Conservation (phyloP, 2,329 filamentous ascomycete genomes). For the Simplicillium aogashimaense region DNA sequence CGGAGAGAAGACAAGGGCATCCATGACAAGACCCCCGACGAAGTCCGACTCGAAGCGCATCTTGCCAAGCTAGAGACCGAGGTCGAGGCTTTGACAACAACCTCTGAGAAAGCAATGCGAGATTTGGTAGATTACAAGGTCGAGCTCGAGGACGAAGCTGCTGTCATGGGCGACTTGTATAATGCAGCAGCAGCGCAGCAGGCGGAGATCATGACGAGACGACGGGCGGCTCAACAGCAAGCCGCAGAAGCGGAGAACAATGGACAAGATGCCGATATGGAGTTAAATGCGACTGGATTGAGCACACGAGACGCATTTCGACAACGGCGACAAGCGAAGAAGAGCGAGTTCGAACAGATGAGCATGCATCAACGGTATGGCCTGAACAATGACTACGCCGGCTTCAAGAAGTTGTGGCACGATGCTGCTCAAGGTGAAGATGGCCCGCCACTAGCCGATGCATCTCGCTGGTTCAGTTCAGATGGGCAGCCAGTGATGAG, state of each 20-base stretch:
- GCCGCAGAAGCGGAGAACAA: slow-evolving; percentile 14
- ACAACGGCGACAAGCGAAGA: slow-evolving; percentile 24
- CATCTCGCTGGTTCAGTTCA: slow-evolving; percentile 42
- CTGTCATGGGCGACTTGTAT: slow-evolving; percentile 25
- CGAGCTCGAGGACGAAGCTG: slow-evolving; percentile 38
- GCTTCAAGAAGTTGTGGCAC: slow-evolving; percentile 50
- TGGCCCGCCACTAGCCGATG: slow-evolving; percentile 40
- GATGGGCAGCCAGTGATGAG: slow-evolving; percentile 31
- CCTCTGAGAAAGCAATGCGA: slow-evolving; percentile 36
- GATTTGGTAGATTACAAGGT: slow-evolving; percentile 37
- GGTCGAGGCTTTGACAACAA: slow-evolving; percentile 30
- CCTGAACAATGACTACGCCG: slow-evolving; percentile 46
- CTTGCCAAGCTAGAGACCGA: slow-evolving; percentile 25
- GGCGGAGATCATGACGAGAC: slow-evolving; percentile 6
- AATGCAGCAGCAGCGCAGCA: slow-evolving; percentile 13
- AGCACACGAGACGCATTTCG: slow-evolving; percentile 23
- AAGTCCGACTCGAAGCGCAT: slow-evolving; percentile 27
- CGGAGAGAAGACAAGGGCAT: slow-evolving; percentile 26
- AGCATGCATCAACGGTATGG: slow-evolving; percentile 38
- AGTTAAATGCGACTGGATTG: slow-evolving; percentile 7
- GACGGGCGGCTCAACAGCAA: slow-evolving; percentile 8
- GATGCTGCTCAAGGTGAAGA: slow-evolving; percentile 38
- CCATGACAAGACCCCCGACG: slow-evolving; percentile 21
- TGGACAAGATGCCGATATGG: slow-evolving; percentile 9
- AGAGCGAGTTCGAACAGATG: slow-evolving; percentile 30